Percentiles rank a stretch among this genome's conserved stretches.
These are phyloP conservation scores for Pythium apleroticum DNA, from an alignment of 352 stramenopile genomes.

Conservation along the genomic window DNA sequence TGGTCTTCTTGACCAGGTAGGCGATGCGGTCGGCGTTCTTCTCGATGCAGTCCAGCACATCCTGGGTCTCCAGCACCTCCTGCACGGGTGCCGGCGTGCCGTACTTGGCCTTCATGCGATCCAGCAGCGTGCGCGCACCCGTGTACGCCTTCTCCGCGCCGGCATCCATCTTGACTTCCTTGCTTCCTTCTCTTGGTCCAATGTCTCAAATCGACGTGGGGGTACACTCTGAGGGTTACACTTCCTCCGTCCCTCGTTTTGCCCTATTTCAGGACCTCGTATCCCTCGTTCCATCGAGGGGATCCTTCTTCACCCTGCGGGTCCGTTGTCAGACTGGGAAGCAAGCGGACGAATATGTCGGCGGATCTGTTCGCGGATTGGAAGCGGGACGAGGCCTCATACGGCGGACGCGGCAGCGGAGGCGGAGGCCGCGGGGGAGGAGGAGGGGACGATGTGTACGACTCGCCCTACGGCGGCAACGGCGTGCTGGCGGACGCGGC, in stretches of 20 bases:
- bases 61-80: slow-evolving; percentile 57
- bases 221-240: neutral
- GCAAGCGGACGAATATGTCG: slow-evolving; percentile 50
- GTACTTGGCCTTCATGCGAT: slow-evolving; percentile 19
- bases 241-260: slow-evolving; percentile 16
- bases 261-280: neutral
- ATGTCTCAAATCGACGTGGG: neutral
- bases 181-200: neutral
- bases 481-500: slow-evolving; percentile 22
- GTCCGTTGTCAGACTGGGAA: neutral
- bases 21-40: slow-evolving; percentile 75
- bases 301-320: slow-evolving; percentile 11
- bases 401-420: slow-evolving; percentile 19
- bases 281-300: neutral
- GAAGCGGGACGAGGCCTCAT: slow-evolving; percentile 78
- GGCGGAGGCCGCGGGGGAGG: slow-evolving; percentile 10
- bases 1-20: slow-evolving; percentile 42
- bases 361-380: slow-evolving; percentile 89
- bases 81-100: slow-evolving; percentile 28
- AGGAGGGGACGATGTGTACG: slow-evolving; percentile 32
- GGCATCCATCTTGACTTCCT: slow-evolving; percentile 2
- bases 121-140: slow-evolving; percentile 19
- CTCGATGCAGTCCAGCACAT: slow-evolving; percentile 65
- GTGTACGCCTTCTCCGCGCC: slow-evolving; percentile 12
- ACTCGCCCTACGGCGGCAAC: slow-evolving; percentile 37